Evolutionary conservation across 2,329 filamentous ascomycete genomes (phyloP), one percentile per base, ranked within the genome.

Genomic region (Botryotinia convoluta): DNA sequence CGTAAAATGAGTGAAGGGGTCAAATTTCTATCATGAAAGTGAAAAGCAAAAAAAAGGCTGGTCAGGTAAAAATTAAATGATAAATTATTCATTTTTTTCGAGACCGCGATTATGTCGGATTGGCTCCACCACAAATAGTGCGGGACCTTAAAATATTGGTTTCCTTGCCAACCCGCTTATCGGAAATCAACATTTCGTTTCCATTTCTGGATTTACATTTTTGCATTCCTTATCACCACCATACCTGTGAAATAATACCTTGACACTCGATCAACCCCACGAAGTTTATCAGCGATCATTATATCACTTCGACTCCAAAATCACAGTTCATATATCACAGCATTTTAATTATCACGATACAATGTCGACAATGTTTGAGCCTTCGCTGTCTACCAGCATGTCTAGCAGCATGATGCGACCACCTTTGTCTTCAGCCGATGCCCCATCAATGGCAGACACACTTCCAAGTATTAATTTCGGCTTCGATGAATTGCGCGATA

Each of bases 391-490:
- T 20, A 88, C 88, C 72, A 90, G 89, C 73, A 42, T 68, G 48
- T 68, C 65, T 20, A 57, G 48, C 48, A 90, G 89, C 82, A 83
- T 87, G 64, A 81, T 81, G 78, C 80, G 80, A 70, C 76, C 80
- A 45, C 80, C 80, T 76, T 87, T 88, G 26, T 83, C 88, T 75
- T 85, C 87, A 44, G 85, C 89, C 59, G 84, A 85, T 64, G 88
- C 86, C 60, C 88, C 90, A 22, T 92, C 91, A 10, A 89, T 93
- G 84, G 91, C 91, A 60, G 92, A 94, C 81, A 89, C 90, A 68
- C 89, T 99, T 14, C 96, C 96, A 51, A 93, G 88, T 81, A 93
- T 97, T 82, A 94, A 97, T 83, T 98, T 99, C 82, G 94, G 94
- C 74, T 98, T 98, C 82, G 95, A 98, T 79, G 94, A 98, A 78